Evolutionary conservation across 345 rosid species (phyloP).

Genomic region (Eucalyptus curtisii): DNA sequence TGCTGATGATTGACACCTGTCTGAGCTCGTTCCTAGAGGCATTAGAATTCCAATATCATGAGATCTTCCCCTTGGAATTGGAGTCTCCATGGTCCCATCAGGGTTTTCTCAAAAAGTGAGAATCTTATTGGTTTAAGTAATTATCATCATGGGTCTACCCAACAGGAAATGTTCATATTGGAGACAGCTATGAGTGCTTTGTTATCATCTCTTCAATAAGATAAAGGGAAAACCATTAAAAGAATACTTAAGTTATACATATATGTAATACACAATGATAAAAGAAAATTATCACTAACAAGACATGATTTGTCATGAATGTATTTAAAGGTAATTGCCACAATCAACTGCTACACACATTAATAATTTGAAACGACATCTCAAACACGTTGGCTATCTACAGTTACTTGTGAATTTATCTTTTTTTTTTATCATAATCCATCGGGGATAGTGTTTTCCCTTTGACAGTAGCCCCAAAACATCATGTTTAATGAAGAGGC

Average conservation of each 20-base stretch:
- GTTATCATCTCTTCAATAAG: neutral
- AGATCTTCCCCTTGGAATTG: neutral
- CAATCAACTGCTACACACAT: neutral
- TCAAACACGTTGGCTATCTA: neutral
- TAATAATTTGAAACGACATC: neutral
- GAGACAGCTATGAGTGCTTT: neutral
- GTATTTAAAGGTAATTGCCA: neutral
- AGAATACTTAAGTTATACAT: neutral
- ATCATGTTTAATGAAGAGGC: neutral
- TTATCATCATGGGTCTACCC: neutral
- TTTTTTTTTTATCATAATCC: neutral
- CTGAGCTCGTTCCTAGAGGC: neutral
- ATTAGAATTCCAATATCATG: neutral
- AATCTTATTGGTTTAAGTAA: neutral
- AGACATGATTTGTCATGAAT: neutral
- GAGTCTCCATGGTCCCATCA: neutral
- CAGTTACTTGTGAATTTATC: neutral
- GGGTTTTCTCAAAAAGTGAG: neutral
- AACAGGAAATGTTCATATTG: neutral
- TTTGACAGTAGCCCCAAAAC: neutral
- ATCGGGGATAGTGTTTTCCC: neutral
- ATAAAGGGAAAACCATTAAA: neutral
- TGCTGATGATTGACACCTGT: neutral
- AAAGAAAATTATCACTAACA: neutral
- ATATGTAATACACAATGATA: neutral